A percentile compares a stretch with the other conserved stretches of the same genome.
Conservation (phyloP, 2,329 filamentous ascomycete species). For the Penicillium hesseltinei region DNA sequence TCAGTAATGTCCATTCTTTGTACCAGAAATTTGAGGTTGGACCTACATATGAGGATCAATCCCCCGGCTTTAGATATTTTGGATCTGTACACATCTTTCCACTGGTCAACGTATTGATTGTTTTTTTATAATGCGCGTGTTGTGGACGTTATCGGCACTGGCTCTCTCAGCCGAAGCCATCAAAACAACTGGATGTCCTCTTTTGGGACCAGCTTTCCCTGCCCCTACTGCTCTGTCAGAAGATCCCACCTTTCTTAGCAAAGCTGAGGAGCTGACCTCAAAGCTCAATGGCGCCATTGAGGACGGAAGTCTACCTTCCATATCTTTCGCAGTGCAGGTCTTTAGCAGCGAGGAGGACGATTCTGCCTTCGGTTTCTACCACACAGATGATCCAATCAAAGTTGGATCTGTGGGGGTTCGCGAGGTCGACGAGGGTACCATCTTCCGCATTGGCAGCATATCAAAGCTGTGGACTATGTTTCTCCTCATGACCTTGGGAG, state of each 20-base stretch:
- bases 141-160: neutral
- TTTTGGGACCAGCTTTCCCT: constrained; percentile 9
- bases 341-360: constrained; percentile 38
- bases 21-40: neutral
- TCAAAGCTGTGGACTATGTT: constrained; percentile 46
- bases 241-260: neutral
- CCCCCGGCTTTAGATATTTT: neutral
- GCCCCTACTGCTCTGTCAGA: constrained; percentile 5
- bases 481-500: constrained; percentile 31
- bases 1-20: neutral
- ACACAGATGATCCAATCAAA: constrained; percentile 34
- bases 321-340: constrained; percentile 42
- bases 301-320: constrained; percentile 13
- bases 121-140: neutral
- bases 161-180: neutral
- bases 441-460: constrained; percentile 46
- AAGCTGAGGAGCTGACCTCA: neutral
- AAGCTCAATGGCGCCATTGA: constrained; percentile 4
- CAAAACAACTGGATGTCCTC: constrained; percentile 1
- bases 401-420: constrained; percentile 32
- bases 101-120: neutral
- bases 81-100: neutral
- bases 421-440: constrained; percentile 40
- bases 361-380: constrained; percentile 26
- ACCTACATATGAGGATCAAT: neutral